Evolutionary conservation across 2,329 filamentous ascomycete genomes (phyloP).

Genomic region (Cytospora mali): DNA sequence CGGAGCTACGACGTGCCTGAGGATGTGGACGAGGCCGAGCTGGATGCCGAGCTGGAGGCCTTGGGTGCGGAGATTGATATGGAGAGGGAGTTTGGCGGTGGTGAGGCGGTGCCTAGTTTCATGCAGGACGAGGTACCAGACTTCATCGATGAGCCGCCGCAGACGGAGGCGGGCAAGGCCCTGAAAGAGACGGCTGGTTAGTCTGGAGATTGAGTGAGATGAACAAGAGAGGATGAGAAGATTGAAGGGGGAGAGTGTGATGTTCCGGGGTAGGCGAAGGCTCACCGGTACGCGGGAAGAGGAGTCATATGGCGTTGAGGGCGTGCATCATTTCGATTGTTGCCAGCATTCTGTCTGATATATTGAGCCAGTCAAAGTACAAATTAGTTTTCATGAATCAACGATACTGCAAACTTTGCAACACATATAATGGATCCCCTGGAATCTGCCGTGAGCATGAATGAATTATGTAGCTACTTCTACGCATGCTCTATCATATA

Average conservation of each 20-base stretch:
- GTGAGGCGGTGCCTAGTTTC: slow-evolving; percentile 74
- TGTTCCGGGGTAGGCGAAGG: neutral
- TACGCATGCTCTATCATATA: slow-evolving; percentile 11
- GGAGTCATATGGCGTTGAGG: slow-evolving; percentile 21
- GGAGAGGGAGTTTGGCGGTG: slow-evolving; percentile 65
- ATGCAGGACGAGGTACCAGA: slow-evolving; percentile 87
- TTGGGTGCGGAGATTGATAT: slow-evolving; percentile 92
- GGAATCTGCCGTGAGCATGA: neutral
- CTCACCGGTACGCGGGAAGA: neutral
- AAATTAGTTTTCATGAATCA: neutral
- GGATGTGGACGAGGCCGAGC: slow-evolving; percentile 93
- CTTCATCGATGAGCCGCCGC: slow-evolving; percentile 90
- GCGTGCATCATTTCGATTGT: slow-evolving; percentile 6
- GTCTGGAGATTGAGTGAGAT: slow-evolving; percentile 14
- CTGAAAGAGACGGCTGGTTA: slow-evolving; percentile 77
- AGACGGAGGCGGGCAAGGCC: slow-evolving; percentile 61
- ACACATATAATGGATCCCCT: neutral
- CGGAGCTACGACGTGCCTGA: slow-evolving; percentile 93
- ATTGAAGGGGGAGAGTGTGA: neutral
- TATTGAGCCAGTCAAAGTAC: neutral
- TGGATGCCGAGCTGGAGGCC: slow-evolving; percentile 95
- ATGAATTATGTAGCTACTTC: neutral
- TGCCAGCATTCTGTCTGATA: neutral
- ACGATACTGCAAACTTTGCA: neutral
- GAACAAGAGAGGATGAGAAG: neutral